phyloP scores from a whole-genome alignment of 805 yeast genomes.

The Debaryomyces castellii region DNA sequence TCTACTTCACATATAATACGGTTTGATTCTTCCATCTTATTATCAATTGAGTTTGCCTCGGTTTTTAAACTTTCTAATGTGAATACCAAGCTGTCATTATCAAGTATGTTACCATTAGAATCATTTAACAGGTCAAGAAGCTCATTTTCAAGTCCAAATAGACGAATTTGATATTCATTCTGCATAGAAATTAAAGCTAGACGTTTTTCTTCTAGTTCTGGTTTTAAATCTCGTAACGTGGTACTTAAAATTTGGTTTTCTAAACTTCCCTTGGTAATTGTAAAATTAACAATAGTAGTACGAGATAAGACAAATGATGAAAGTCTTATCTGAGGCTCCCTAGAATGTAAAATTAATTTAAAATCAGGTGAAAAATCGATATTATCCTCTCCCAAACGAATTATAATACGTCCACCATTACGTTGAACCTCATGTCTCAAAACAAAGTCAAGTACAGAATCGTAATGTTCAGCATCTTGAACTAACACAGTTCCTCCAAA shows the following conservation, averaged over 20 bases:
- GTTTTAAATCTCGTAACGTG: constrained; percentile 54
- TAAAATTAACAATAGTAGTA: constrained; percentile 64
- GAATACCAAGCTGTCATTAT: constrained; percentile 57
- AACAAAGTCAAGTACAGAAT: constrained; percentile 68
- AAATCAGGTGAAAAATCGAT: constrained; percentile 70
- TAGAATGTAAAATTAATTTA: constrained; percentile 58
- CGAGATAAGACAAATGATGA: constrained; percentile 62
- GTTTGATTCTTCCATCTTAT: constrained; percentile 54
- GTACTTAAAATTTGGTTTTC: constrained; percentile 61
- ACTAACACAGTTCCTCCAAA: constrained; percentile 79
- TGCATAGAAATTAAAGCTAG: constrained; percentile 52
- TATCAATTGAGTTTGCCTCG: constrained; percentile 56
- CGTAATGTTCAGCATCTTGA: constrained; percentile 77
- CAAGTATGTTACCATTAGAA: constrained; percentile 62
- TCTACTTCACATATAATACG: constrained; percentile 57
- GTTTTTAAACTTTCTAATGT: constrained; percentile 65
- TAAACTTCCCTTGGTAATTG: constrained; percentile 67
- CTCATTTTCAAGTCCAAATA: constrained; percentile 57
- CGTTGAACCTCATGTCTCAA: constrained; percentile 58
- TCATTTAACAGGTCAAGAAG: constrained; percentile 58
- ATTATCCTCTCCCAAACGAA: constrained; percentile 59
- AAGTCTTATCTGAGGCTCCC: constrained; percentile 48
- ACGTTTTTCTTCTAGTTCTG: constrained; percentile 65
- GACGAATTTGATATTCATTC: constrained; percentile 55
- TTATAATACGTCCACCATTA: constrained; percentile 68